phyloP scores from a whole-genome alignment of 192 early-diverging fungal species.

The Globomyces pollinis-pini region DNA sequence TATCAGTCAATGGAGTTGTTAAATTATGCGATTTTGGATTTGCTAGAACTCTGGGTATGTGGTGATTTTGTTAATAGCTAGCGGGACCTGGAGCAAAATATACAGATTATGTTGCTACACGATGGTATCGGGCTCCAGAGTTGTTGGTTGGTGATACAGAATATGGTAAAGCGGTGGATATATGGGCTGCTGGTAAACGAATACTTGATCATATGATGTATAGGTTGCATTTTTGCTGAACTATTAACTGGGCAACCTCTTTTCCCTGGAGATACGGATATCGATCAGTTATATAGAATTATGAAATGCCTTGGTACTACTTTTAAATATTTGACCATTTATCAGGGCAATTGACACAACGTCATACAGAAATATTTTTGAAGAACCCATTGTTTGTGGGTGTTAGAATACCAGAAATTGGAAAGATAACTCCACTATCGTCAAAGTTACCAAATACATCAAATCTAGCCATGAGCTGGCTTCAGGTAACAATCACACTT shows the following conservation, averaged over 20 bases:
- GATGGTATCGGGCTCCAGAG: constrained; percentile 57
- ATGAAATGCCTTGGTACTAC: constrained; percentile 50
- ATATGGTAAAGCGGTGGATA: constrained; percentile 57
- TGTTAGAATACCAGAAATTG: constrained; percentile 48
- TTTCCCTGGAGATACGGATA: constrained; percentile 59
- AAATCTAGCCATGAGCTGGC: constrained; percentile 44
- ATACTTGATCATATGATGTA: neutral
- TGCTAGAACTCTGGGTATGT: constrained; percentile 47
- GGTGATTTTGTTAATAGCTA: constrained; percentile 14
- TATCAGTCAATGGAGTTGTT: constrained; percentile 48
- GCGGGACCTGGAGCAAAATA: constrained; percentile 60
- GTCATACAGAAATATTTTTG: constrained; percentile 54
- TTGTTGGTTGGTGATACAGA: constrained; percentile 56
- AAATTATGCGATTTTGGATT: constrained; percentile 63
- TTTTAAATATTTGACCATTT: too few species aligned
- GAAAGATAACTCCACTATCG: constrained; percentile 48
- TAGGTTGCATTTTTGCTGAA: constrained; percentile 58
- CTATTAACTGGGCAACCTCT: constrained; percentile 57
- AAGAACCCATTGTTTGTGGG: constrained; percentile 56
- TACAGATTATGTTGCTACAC: constrained; percentile 57
- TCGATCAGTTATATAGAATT: constrained; percentile 57
- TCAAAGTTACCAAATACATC: constrained; percentile 44
- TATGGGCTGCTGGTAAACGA: constrained; percentile 46
- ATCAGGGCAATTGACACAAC: constrained; percentile 45
- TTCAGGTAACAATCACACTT: constrained; percentile 33